Percentiles rank a stretch among this genome's conserved stretches.
These are phyloP conservation scores for Bretschneidera sinensis DNA, from an alignment of 345 rosid species.

Conservation along the genomic window DNA sequence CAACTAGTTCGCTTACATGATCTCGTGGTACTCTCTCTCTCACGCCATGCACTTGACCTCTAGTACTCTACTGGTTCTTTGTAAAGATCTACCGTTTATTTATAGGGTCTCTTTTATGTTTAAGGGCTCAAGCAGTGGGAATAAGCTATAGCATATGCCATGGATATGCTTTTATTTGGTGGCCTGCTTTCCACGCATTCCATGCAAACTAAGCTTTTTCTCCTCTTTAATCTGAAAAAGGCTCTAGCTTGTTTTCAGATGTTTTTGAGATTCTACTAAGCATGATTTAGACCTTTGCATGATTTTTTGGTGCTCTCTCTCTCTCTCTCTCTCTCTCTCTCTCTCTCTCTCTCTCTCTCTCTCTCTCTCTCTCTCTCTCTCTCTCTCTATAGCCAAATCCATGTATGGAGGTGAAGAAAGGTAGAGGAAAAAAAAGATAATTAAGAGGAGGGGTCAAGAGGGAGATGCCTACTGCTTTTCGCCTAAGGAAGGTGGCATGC, in stretches of 20 bases:
- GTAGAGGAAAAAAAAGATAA: conserved; percentile 7
- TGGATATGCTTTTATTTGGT: conserved; percentile 36
- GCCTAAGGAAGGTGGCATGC: conserved; percentile 11
- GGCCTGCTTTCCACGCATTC: conserved; percentile 32
- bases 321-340: not conserved
- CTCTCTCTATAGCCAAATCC: not conserved
- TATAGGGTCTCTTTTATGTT: not conserved
- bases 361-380: no score
- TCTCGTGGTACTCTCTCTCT: conserved; percentile 12
- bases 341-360: no score
- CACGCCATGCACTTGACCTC: no score
- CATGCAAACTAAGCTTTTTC: conserved; percentile 17
- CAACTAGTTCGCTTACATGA: conserved; percentile 46
- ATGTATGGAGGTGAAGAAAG: not conserved
- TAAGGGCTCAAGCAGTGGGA: conserved; percentile 1
- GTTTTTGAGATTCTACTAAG: conserved; percentile 25
- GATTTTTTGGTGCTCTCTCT: not conserved
- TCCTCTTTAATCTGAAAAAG: no score
- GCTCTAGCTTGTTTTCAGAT: no score
- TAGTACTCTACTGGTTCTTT: not conserved
- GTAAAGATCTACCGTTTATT: not conserved
- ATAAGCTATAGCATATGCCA: conserved; percentile 43
- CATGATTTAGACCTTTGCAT: conserved; percentile 26
- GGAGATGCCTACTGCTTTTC: conserved; percentile 35
- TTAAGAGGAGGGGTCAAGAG: no score